phyloP scores from a whole-genome alignment of 805 yeast species.

The Barnettozyma sp. region DNA sequence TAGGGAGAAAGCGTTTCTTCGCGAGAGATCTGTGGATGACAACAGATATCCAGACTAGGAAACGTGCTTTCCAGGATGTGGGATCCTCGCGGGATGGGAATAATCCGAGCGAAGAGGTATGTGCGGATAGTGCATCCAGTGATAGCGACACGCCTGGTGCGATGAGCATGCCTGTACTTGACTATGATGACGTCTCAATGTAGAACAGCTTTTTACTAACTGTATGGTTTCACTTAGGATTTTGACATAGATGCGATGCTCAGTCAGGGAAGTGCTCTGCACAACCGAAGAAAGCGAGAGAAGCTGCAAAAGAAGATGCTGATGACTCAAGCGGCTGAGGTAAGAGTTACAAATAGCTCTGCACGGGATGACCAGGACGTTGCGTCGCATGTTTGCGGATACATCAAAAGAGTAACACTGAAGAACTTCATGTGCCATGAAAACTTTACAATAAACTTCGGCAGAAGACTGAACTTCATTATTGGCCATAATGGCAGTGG shows the following conservation, averaged over 20 bases:
- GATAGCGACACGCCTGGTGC: too few relatives aligned
- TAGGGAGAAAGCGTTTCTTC: too few relatives aligned
- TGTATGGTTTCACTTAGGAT: conserved; percentile 8
- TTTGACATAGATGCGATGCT: conserved; percentile 17
- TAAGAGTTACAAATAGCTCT: too few relatives aligned
- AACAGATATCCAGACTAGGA: neutral
- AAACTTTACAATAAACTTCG: conserved; percentile 65
- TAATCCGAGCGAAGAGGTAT: neutral
- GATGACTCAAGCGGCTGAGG: conserved; percentile 15
- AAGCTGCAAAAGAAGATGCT: conserved; percentile 8
- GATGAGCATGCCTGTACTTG: too few relatives aligned
- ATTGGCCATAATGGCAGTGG: conserved; percentile 92
- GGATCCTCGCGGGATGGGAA: neutral
- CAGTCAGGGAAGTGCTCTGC: conserved; percentile 12
- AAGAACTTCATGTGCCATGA: conserved; percentile 88
- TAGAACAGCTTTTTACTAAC: too few relatives aligned
- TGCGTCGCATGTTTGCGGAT: conserved; percentile 41
- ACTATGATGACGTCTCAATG: too few relatives aligned
- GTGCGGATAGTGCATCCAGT: too few relatives aligned
- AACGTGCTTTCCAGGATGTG: neutral
- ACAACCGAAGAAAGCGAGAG: conserved; percentile 7
- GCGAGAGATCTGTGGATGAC: too few relatives aligned
- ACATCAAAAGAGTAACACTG: conserved; percentile 54
- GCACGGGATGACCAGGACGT: neutral
- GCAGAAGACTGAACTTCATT: conserved; percentile 78